phyloP scores from a whole-genome alignment of 495 filamentous ascomycete genomes.

The Letharia lupina region DNA sequence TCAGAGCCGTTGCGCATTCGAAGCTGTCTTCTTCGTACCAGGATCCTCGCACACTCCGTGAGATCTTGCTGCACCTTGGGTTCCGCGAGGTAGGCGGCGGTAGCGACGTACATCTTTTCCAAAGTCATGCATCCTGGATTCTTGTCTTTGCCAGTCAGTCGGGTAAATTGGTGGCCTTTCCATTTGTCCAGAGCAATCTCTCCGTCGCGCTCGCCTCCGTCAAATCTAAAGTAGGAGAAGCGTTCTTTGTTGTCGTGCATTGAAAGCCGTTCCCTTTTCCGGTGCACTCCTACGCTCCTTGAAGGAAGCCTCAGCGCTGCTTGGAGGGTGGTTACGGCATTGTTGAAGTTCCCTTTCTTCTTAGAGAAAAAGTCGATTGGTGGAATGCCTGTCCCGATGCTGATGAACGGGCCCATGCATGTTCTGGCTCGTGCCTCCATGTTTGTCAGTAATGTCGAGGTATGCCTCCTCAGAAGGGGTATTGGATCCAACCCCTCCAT shows the following conservation, averaged over 20 bases:
- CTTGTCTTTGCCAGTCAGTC: not conserved
- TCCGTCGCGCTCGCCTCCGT: slow-evolving; percentile 1
- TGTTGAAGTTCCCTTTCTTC: not conserved
- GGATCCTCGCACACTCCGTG: slow-evolving; percentile 7
- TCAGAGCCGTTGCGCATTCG: slow-evolving; percentile 9
- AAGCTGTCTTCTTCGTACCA: slow-evolving; percentile 10
- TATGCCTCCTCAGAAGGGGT: slow-evolving; percentile 25
- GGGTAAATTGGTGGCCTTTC: slow-evolving; percentile 5
- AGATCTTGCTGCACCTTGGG: slow-evolving; percentile 6
- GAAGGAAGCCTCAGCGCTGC: not conserved
- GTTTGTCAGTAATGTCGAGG: slow-evolving; percentile 16
- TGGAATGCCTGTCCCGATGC: slow-evolving; percentile 14
- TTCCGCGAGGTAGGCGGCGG: not conserved
- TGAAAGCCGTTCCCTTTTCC: not conserved
- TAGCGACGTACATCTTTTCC: slow-evolving; percentile 1
- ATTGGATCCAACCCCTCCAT: slow-evolving; percentile 26
- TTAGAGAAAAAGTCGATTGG: slow-evolving; percentile 1
- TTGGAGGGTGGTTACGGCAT: too few species aligned
- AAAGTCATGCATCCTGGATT: slow-evolving; percentile 6
- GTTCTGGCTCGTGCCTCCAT: slow-evolving; percentile 5
- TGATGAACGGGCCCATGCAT: slow-evolving; percentile 13
- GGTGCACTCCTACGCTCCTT: slow-evolving; percentile 1
- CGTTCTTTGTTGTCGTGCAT: not conserved
- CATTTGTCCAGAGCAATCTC: slow-evolving; percentile 11
- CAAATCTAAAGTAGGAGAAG: slow-evolving; percentile 14